phyloP scores from a whole-genome alignment of 2,329 filamentous ascomycete genomes.

The Byssothecium circinans region DNA sequence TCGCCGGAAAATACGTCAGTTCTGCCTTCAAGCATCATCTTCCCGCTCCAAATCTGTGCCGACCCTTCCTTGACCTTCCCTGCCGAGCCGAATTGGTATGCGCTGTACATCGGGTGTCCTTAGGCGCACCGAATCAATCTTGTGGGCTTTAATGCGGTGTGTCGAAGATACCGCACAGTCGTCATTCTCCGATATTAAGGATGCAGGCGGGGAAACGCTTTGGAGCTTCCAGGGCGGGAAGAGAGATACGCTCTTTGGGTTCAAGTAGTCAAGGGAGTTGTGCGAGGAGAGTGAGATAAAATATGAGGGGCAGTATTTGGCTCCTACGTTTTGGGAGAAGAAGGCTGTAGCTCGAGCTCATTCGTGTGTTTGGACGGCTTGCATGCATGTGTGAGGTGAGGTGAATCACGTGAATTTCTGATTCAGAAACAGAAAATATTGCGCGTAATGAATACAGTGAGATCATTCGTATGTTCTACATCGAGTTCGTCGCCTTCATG shows the following conservation, averaged over 20 bases:
- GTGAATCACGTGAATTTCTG: neutral
- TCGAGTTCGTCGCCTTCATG: slow-evolving; percentile 30
- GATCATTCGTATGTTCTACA: slow-evolving; percentile 39
- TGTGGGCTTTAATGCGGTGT: slow-evolving; percentile 51
- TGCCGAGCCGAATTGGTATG: slow-evolving; percentile 56
- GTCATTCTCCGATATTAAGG: neutral
- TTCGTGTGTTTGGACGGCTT: neutral
- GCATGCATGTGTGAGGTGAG: no score
- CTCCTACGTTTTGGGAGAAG: slow-evolving; percentile 76
- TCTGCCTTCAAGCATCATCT: no score
- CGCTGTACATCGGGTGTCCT: slow-evolving; percentile 61
- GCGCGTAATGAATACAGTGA: slow-evolving; percentile 40
- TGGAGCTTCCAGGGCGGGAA: slow-evolving; percentile 20
- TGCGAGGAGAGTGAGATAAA: slow-evolving; percentile 68
- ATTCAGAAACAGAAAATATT: slow-evolving; percentile 20
- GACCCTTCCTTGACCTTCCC: slow-evolving; percentile 51
- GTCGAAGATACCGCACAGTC: slow-evolving; percentile 41
- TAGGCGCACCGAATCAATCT: slow-evolving; percentile 60
- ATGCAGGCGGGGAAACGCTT: neutral
- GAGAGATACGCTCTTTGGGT: slow-evolving; percentile 27
- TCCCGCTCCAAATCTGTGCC: no score
- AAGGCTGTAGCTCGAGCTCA: slow-evolving; percentile 40
- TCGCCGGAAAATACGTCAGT: no score
- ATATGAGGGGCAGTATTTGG: slow-evolving; percentile 64
- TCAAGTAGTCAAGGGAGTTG: slow-evolving; percentile 57